These are phyloP conservation scores for Musa beccarii DNA, from an alignment of 176 grass and related monocot species.

Conservation along the genomic window DNA sequence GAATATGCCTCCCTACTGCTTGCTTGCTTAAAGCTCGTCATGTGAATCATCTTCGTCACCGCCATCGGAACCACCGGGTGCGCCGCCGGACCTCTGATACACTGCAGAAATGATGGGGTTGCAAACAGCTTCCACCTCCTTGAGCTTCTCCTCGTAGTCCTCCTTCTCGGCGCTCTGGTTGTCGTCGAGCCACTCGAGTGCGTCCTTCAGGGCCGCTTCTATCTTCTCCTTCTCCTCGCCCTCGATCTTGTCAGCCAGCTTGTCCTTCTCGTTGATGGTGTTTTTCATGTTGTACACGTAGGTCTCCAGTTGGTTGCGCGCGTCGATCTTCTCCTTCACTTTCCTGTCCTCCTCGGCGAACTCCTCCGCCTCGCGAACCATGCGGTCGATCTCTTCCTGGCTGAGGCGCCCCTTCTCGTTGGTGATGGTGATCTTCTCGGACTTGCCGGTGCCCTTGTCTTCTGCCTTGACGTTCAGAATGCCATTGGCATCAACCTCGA, in stretches of 20 bases:
- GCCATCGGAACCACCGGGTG: constrained; percentile 23
- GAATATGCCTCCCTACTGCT: too few species aligned
- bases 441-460: constrained; percentile 47
- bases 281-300: constrained; percentile 58
- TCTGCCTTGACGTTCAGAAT: constrained; percentile 46
- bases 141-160: constrained; percentile 49
- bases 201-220: constrained; percentile 34
- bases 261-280: constrained; percentile 38
- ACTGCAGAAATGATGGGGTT: constrained; percentile 43
- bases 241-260: constrained; percentile 40
- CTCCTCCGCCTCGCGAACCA: constrained; percentile 46
- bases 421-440: constrained; percentile 51
- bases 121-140: constrained; percentile 46
- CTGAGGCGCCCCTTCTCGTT: constrained; percentile 45
- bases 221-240: constrained; percentile 49
- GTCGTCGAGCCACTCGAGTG: constrained; percentile 48
- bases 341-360: constrained; percentile 46
- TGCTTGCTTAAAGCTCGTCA: constrained; percentile 33
- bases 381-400: constrained; percentile 46
- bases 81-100: constrained; percentile 44
- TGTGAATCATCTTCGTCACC: constrained; percentile 25
- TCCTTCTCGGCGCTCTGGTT: constrained; percentile 50
- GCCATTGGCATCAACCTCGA: constrained; percentile 46
- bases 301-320: constrained; percentile 42
- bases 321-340: constrained; percentile 42